These are phyloP conservation scores for Lineolata rhizophorae DNA, from an alignment of 495 filamentous ascomycete species.

Conservation along the genomic window DNA sequence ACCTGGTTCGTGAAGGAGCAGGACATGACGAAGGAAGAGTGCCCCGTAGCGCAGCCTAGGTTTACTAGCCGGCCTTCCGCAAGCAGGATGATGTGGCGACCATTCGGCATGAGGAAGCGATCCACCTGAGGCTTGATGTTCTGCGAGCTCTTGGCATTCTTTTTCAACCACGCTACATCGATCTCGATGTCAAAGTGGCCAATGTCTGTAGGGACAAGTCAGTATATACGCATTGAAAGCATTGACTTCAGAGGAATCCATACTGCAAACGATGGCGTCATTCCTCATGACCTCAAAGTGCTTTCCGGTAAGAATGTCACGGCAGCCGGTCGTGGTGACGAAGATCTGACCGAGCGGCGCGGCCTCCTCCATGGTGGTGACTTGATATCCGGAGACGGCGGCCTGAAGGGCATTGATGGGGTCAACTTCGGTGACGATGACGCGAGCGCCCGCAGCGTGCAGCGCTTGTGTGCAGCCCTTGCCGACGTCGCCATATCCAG, in stretches of 20 bases:
- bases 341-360: conserved; percentile 82
- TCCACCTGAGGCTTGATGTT: conserved; percentile 99
- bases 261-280: conserved; percentile 98
- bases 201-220: conserved; percentile 42
- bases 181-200: conserved; percentile 99
- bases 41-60: conserved; percentile 93
- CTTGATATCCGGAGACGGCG: conserved; percentile 90
- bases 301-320: conserved; percentile 76
- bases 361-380: conserved; percentile 94
- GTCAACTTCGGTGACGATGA: conserved; percentile 91
- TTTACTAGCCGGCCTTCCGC: conserved; percentile 98
- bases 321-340: conserved; percentile 96
- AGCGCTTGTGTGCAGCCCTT: conserved; percentile 96
- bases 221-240: neutral
- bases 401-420: conserved; percentile 99
- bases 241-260: too few relatives aligned
- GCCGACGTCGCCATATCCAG: conserved; percentile 96
- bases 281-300: conserved; percentile 98
- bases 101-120: conserved; percentile 83
- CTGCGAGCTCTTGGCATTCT: conserved; percentile 72
- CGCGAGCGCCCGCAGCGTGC: conserved; percentile 88
- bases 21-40: conserved; percentile 99
- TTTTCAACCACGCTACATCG: conserved; percentile 98
- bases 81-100: conserved; percentile 92
- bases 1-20: conserved; percentile 99